Evolutionary conservation across 108 stramenopile species (phyloP), one percentile per base, ranked within the genome.

Genomic region (Skeletonema marinoi): DNA sequence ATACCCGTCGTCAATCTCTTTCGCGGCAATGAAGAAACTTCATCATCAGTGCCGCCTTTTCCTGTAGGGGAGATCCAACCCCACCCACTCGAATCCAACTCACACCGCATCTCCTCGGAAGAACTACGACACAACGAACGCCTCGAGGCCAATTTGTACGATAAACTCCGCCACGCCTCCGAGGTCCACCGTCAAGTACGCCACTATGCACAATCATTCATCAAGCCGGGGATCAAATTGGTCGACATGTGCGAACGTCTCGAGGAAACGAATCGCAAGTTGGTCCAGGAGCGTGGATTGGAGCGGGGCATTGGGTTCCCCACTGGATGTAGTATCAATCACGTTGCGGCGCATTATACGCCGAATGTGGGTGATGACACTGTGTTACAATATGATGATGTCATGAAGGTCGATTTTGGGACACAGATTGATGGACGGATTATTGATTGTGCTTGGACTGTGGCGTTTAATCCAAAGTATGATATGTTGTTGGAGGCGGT

Each of bases 361-460:
- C 99, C 99, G 59, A 99, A 99, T 77, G 32, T 67, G 17, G 99
- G 99, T 0, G 99, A 99, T 78, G 86, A 96, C 38, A 98, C 97
- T 16, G 96, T 96, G 11, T 81, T 99, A 35, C 46, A 66, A 19
- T 92, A 96, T 70, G 95, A 94, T 74, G 97, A 97, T 84, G 97
- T 98, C 19, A 97, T 97, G 95, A 98, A 98, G 86, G 82, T 99
- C 2, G 99, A 99, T 74, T 99, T 99, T 85, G 99, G 99, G 8
- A 97, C 97, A 0, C 99, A 99, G 77, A 95, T 99, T 63, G 98
- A 98, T 66, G 99, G 99, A 25, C 90, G 98, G 32, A 99, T 99
- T 80, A 98, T 99, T 71, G 99, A 99, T 77, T 95, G 95, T 81
- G 99, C 99, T 1, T 99, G 96, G 95, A 99, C 99, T 7, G 98